A percentile compares a stretch with the other conserved stretches of the same genome.
These are phyloP conservation scores for Coleophoma cylindrospora DNA, from an alignment of 2,329 filamentous ascomycete genomes.

Conservation along the genomic window DNA sequence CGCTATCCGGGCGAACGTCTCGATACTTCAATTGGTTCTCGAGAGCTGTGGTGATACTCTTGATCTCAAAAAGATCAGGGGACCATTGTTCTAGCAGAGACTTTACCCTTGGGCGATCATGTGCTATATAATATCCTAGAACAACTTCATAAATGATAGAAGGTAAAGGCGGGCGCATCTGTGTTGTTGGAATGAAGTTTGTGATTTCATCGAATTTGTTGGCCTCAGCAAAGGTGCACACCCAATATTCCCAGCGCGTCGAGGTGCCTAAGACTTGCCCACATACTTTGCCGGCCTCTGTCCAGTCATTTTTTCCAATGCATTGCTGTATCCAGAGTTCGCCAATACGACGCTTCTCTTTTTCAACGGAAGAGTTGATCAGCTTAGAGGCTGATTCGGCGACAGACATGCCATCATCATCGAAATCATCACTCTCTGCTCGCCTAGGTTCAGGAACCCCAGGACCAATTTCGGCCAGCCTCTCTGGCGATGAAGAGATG, in stretches of 20 bases:
- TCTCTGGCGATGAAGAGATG: slow-evolving; percentile 38
- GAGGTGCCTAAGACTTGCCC: slow-evolving; percentile 77
- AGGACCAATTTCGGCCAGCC: slow-evolving; percentile 32
- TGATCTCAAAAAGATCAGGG: slow-evolving; percentile 75
- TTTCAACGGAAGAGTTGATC: slow-evolving; percentile 65
- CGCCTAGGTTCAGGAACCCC: slow-evolving; percentile 31
- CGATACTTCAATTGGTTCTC: slow-evolving; percentile 77
- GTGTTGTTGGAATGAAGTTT: slow-evolving; percentile 70
- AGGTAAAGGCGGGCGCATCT: slow-evolving; percentile 74
- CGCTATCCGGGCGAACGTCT: slow-evolving; percentile 68
- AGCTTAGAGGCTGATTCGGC: slow-evolving; percentile 54
- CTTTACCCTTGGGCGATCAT: slow-evolving; percentile 69
- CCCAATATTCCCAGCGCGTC: slow-evolving; percentile 90
- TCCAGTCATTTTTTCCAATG: slow-evolving; percentile 70
- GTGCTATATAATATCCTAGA: slow-evolving; percentile 80
- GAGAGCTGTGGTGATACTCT: slow-evolving; percentile 69
- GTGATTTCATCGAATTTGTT: slow-evolving; percentile 88
- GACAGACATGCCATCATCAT: slow-evolving; percentile 65
- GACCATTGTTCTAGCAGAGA: slow-evolving; percentile 81
- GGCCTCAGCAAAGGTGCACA: slow-evolving; percentile 83
- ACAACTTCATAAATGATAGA: slow-evolving; percentile 84
- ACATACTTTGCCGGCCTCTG: slow-evolving; percentile 71
- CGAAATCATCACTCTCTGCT: slow-evolving; percentile 55
- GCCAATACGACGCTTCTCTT: slow-evolving; percentile 85
- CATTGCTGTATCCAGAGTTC: slow-evolving; percentile 92